These are phyloP conservation scores for Marasmius fiardii DNA, from an alignment of 1,284 basidiomycete species.

Conservation along the genomic window DNA sequence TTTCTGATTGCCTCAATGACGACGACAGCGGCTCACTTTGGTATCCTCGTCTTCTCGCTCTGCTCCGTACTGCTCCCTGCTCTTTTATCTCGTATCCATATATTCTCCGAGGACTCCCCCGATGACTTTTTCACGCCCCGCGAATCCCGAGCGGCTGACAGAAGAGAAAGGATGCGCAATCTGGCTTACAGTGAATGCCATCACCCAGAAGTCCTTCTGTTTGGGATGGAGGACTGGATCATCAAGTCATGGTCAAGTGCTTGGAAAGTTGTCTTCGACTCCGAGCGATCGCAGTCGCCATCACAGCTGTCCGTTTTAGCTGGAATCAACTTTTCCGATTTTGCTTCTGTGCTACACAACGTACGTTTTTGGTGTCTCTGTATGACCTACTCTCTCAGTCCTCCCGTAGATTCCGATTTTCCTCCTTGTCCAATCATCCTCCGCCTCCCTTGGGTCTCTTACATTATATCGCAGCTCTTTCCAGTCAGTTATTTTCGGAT, in stretches of 20 bases:
- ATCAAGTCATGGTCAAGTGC: constrained; percentile 69
- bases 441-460: constrained; percentile 70
- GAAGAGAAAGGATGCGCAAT: constrained; percentile 69
- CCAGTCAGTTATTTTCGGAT: constrained; percentile 64
- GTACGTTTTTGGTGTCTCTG: constrained; percentile 35
- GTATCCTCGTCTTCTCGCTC: constrained; percentile 57
- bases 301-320: constrained; percentile 44
- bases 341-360: constrained; percentile 63
- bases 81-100: constrained; percentile 45
- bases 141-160: constrained; percentile 59
- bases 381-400: background rate
- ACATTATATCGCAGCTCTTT: constrained; percentile 74
- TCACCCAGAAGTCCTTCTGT: constrained; percentile 74
- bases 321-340: constrained; percentile 58
- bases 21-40: constrained; percentile 49
- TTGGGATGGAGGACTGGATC: constrained; percentile 81
- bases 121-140: constrained; percentile 45
- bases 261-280: constrained; percentile 52
- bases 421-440: constrained; percentile 67
- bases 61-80: constrained; percentile 54
- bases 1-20: constrained; percentile 68
- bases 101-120: constrained; percentile 30
- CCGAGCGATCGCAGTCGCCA: constrained; percentile 43
- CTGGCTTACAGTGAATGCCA: constrained; percentile 67
- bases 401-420: constrained; percentile 60